Evolutionary conservation across 441 rosid species (phyloP).

Genomic region (Brassica hybrid): DNA sequence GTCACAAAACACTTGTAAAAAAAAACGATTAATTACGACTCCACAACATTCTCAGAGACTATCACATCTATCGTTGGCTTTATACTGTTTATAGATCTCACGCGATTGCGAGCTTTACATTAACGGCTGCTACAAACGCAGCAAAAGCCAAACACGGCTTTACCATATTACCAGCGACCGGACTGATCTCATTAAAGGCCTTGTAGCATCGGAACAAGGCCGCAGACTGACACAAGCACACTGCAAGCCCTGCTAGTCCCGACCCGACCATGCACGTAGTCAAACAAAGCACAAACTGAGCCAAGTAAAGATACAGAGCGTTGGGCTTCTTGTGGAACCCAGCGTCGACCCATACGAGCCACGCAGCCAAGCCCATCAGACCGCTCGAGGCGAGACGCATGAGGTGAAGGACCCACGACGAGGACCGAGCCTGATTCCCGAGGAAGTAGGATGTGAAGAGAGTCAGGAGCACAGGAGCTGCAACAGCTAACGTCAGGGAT

Average conservation of each 20-base stretch:
- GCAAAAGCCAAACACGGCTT: conserved; percentile 79
- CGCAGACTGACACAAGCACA: conserved; percentile 52
- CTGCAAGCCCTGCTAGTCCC: conserved; percentile 50
- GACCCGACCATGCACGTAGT: conserved; percentile 54
- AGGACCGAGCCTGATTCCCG: conserved; percentile 37
- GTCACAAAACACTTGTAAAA: conserved; percentile 10
- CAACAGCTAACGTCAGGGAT: conserved; percentile 66
- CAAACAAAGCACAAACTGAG: conserved; percentile 56
- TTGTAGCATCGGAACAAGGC: conserved; percentile 60
- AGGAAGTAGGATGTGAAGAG: conserved; percentile 53
- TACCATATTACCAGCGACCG: conserved; percentile 73
- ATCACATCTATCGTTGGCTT: not conserved
- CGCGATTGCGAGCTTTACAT: conserved; percentile 58
- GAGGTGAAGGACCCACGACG: conserved; percentile 56
- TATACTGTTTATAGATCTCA: conserved; percentile 32
- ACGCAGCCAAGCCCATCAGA: conserved; percentile 79
- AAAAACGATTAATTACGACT: not conserved
- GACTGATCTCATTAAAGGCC: conserved; percentile 55
- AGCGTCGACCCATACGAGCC: conserved; percentile 92
- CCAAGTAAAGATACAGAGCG: conserved; percentile 59
- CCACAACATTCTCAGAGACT: conserved; percentile 11
- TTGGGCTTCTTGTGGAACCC: conserved; percentile 71
- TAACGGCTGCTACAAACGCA: conserved; percentile 60
- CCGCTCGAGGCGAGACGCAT: conserved; percentile 55
- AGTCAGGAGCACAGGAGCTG: conserved; percentile 64